Conservation (phyloP, 345 rosid genomes). For the Syzygium grande region DNA sequence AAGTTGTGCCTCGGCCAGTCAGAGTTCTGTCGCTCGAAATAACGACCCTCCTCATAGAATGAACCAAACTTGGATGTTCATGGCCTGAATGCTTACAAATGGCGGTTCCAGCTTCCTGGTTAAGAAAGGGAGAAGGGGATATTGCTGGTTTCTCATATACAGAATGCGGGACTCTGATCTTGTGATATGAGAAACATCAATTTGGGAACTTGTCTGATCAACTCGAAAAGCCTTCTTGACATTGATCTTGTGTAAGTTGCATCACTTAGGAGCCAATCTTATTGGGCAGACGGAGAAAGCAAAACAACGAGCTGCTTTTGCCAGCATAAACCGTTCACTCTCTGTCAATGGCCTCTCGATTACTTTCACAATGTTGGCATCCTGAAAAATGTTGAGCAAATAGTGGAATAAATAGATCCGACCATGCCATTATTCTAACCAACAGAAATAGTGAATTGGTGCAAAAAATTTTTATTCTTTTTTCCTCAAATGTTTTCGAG, state of each 20-base stretch:
- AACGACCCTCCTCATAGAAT: neutral
- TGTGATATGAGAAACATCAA: neutral
- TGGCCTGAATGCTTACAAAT: neutral
- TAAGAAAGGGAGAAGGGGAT: neutral
- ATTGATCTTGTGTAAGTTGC: neutral
- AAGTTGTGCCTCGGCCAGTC: neutral
- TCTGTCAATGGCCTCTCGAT: slow-evolving; percentile 87
- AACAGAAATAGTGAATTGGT: neutral
- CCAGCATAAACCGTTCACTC: slow-evolving; percentile 81
- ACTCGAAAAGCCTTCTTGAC: neutral
- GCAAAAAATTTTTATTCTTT: neutral
- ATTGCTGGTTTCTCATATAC: neutral
- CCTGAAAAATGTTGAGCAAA: slow-evolving; percentile 28
- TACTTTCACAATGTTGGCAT: slow-evolving; percentile 74
- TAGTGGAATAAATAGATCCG: neutral
- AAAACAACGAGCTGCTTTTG: slow-evolving; percentile 85
- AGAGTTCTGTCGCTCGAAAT: neutral
- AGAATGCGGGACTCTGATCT: neutral
- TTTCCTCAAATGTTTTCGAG: neutral
- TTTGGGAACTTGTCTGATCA: neutral
- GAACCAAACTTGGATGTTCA: neutral
- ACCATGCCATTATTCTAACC: neutral
- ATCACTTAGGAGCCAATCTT: slow-evolving; percentile 62
- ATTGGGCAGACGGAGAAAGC: slow-evolving; percentile 86
- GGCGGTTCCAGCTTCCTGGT: neutral